These are phyloP conservation scores for Schwanniomyces sp. DNA, from an alignment of 805 yeast species.

Conservation along the genomic window DNA sequence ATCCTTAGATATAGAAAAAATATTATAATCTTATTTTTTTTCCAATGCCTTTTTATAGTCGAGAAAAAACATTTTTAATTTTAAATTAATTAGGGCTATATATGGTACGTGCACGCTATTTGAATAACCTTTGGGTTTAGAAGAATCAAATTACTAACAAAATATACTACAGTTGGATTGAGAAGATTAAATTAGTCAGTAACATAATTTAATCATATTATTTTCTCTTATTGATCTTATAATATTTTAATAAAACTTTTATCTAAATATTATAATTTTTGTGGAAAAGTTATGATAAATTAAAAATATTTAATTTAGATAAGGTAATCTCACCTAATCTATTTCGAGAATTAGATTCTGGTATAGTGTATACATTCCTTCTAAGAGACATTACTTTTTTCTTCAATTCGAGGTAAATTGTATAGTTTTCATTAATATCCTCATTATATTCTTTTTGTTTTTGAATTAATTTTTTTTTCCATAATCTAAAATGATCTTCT, in stretches of 20 bases:
- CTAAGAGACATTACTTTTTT: conserved; percentile 13
- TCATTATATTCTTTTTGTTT: conserved; percentile 57
- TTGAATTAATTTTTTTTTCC: conserved; percentile 56
- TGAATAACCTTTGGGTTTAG: too few species aligned
- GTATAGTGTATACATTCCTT: background rate
- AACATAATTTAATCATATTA: too few species aligned
- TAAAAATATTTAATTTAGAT: background rate
- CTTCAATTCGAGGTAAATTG: conserved; percentile 36
- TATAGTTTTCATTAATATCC: conserved; percentile 48
- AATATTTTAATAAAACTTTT: too few species aligned
- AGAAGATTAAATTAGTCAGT: too few species aligned
- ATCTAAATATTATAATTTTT: background rate
- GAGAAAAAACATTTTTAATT: background rate
- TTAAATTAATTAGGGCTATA: background rate
- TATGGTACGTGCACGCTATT: background rate
- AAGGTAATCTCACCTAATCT: background rate
- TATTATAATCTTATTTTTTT: background rate
- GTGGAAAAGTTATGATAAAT: background rate
- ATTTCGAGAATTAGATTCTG: background rate
- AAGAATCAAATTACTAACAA: too few species aligned
- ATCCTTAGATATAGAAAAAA: background rate
- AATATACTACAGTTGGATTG: too few species aligned
- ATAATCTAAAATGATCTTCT: conserved; percentile 58
- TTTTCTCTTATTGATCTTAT: too few species aligned
- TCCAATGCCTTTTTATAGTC: background rate